phyloP scores from a whole-genome alignment of 2,329 filamentous ascomycete species.

The Fusarium mangiferae region DNA sequence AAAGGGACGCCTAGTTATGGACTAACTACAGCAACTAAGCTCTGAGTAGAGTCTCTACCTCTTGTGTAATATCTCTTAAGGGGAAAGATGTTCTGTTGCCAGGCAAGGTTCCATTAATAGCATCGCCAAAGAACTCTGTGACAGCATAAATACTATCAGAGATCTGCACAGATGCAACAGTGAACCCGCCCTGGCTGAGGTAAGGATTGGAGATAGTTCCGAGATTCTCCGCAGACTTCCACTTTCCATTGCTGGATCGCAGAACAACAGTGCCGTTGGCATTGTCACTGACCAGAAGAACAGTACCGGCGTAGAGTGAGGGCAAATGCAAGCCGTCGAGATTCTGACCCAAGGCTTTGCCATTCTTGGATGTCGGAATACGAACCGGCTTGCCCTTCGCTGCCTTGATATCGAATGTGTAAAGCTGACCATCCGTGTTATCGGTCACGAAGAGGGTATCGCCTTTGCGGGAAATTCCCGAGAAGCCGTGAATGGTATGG shows the following conservation, averaged over 20 bases:
- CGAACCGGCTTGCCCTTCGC: neutral
- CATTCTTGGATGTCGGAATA: neutral
- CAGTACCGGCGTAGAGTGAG: conserved; percentile 45
- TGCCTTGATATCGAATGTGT: conserved; percentile 47
- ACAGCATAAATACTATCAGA: conserved; percentile 6
- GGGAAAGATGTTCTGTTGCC: conserved; percentile 10
- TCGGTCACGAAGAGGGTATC: conserved; percentile 48
- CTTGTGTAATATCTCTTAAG: conserved; percentile 4
- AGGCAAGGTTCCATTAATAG: neutral
- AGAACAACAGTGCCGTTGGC: conserved; percentile 50
- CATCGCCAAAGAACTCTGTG: conserved; percentile 10
- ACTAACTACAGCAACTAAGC: neutral
- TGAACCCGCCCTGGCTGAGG: conserved; percentile 11
- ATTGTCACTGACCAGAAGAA: conserved; percentile 49
- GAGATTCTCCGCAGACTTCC: conserved; percentile 50
- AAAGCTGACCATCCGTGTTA: conserved; percentile 44
- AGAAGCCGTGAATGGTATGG: conserved; percentile 35
- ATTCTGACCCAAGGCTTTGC: neutral
- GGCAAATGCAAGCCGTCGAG: conserved; percentile 49
- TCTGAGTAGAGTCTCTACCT: neutral
- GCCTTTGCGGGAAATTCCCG: neutral
- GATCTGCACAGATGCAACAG: conserved; percentile 27
- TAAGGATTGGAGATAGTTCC: conserved; percentile 45
- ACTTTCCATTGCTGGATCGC: conserved; percentile 48
- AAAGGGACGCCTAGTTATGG: too few species aligned